Evolutionary conservation across 805 yeast species (phyloP).

Genomic region (Wickerhamiella parazyma): DNA sequence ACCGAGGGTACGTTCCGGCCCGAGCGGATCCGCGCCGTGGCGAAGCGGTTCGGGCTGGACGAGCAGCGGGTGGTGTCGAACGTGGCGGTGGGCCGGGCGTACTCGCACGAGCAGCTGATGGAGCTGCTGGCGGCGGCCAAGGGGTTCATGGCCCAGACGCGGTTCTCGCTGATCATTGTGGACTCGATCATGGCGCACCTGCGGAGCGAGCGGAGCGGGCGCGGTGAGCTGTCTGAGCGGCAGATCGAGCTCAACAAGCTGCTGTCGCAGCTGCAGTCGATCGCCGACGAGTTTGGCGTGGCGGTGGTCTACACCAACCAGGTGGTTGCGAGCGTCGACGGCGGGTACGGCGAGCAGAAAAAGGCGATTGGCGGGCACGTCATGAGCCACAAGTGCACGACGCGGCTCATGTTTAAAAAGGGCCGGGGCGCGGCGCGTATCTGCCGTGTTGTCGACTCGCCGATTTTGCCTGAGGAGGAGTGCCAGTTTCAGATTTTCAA

Average conservation of each 20-base stretch:
- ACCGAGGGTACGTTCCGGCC: constrained; percentile 97
- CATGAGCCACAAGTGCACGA: constrained; percentile 92
- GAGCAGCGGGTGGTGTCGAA: constrained; percentile 92
- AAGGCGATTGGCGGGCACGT: constrained; percentile 98
- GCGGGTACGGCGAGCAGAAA: constrained; percentile 86
- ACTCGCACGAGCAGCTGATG: constrained; percentile 91
- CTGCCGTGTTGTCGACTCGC: constrained; percentile 91
- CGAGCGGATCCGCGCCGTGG: constrained; percentile 74
- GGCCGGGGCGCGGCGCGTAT: constrained; percentile 87
- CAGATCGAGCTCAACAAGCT: constrained; percentile 89
- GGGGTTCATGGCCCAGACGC: constrained; percentile 87
- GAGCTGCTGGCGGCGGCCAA: constrained; percentile 81
- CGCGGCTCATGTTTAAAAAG: constrained; percentile 78
- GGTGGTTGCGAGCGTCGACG: constrained; percentile 96
- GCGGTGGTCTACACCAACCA: constrained; percentile 94
- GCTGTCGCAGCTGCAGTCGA: constrained; percentile 78
- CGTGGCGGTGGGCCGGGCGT: constrained; percentile 95
- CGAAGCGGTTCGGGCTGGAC: constrained; percentile 79
- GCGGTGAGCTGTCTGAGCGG: constrained; percentile 91
- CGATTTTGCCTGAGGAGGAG: constrained; percentile 91
- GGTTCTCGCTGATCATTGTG: constrained; percentile 82
- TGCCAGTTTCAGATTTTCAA: constrained; percentile 91
- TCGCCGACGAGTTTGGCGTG: constrained; percentile 95
- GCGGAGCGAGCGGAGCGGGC: constrained; percentile 86
- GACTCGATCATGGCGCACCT: constrained; percentile 95